Conservation (phyloP, 2,329 filamentous ascomycete species). For the Berkeleyomyces basicola region DNA sequence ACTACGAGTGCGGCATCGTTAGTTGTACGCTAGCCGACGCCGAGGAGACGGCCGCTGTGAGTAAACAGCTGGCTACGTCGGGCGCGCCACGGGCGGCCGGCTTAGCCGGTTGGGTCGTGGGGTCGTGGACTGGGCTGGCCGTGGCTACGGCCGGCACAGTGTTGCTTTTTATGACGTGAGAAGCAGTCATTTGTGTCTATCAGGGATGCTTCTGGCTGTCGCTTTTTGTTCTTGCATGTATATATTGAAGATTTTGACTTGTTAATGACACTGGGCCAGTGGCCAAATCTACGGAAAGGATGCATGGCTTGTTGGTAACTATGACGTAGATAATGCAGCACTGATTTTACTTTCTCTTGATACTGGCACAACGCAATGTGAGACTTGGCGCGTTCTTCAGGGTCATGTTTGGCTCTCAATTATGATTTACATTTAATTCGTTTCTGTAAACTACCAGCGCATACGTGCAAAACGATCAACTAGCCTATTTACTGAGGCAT, state of each 20-base stretch:
- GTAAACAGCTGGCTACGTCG: conserved; percentile 32
- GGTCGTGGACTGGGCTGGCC: background rate
- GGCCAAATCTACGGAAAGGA: background rate
- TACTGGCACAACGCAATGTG: background rate
- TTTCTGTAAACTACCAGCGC: background rate
- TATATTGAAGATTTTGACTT: background rate
- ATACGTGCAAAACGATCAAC: background rate
- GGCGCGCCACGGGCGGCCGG: background rate
- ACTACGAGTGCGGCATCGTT: conserved; percentile 54
- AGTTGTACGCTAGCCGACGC: conserved; percentile 48
- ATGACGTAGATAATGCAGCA: background rate
- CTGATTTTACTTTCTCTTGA: background rate
- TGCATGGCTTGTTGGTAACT: background rate
- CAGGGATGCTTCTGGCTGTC: background rate
- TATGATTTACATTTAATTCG: background rate
- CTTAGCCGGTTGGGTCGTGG: background rate
- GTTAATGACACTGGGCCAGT: background rate
- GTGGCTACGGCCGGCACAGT: background rate
- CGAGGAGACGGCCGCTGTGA: conserved; percentile 38
- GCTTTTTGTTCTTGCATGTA: background rate
- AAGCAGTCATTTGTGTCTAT: background rate
- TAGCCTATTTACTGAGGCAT: conserved; percentile 37
- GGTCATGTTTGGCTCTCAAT: background rate
- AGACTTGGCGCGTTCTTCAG: background rate
- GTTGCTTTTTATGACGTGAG: background rate